A percentile compares a stretch with the other conserved stretches of the same genome.
These are phyloP conservation scores for Colletotrichum coccodes DNA, from an alignment of 2,329 filamentous ascomycete species.

Conservation along the genomic window DNA sequence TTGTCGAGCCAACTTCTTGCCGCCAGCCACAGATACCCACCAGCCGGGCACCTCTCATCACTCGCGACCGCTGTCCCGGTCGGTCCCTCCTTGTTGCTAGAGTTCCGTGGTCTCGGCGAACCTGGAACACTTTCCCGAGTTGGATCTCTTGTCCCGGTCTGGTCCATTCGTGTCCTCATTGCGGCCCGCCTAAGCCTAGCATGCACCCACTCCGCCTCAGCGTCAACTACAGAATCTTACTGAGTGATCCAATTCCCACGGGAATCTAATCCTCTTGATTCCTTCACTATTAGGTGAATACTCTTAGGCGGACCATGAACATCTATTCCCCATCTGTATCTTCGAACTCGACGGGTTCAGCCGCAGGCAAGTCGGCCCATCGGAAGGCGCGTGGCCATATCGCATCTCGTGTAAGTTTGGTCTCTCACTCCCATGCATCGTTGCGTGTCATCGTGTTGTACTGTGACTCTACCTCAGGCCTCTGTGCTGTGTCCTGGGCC, in stretches of 20 bases:
- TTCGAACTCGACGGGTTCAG: conserved; percentile 46
- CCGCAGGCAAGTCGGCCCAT: conserved; percentile 40
- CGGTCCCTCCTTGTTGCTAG: conserved; percentile 3
- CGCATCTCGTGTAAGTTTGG: conserved; percentile 47
- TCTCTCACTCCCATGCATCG: not conserved
- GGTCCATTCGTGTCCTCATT: not conserved
- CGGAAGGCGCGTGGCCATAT: conserved; percentile 52
- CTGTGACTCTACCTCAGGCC: not conserved
- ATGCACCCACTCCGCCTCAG: conserved; percentile 11
- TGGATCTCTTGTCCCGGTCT: not conserved
- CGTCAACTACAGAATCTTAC: conserved; percentile 12
- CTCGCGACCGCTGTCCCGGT: not conserved
- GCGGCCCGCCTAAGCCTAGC: not conserved
- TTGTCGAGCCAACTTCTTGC: not conserved
- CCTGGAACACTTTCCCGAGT: not conserved
- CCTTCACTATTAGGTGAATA: conserved; percentile 33
- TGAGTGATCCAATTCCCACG: conserved; percentile 9
- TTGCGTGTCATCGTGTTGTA: not conserved
- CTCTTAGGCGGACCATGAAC: conserved; percentile 34
- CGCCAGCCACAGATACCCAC: not conserved
- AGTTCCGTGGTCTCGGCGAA: not conserved
- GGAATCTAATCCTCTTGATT: not conserved
- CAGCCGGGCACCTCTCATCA: not conserved
- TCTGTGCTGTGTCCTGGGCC: not conserved
- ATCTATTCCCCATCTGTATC: conserved; percentile 25